Evolutionary conservation across 495 filamentous ascomycete genomes (phyloP), one percentile per base, ranked within the genome.

Genomic region (Ramalina peruviana): DNA sequence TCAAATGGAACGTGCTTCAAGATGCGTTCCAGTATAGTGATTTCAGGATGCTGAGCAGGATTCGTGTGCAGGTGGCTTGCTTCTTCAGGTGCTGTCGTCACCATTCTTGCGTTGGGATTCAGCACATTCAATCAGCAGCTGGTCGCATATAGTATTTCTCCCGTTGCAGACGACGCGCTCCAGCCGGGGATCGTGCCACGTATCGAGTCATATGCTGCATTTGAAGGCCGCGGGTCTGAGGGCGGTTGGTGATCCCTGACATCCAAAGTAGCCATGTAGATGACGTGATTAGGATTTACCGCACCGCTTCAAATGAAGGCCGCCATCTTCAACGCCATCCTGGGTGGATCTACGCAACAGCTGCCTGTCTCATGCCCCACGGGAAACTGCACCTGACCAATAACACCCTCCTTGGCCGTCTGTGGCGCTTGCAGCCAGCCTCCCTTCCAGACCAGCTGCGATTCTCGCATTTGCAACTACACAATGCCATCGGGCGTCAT

Each of bases 71-170:
- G 71, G 45, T 63, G 64, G 27, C 52, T 73, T 21, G 68, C 70
- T 20, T 64, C 63, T 20, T 52, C 66, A 19, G 71, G 65, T 36
- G 66, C 66, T 40, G 45, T 68, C 0, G 54, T 68, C 6, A 48
- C 68, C 6, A 57, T 73, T 15, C 51, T 70, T 0, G 57, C 62
- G 11, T 59, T 71, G 11, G 63, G 62, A 1, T 64, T 66, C 40
- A 65, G 66, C 30, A 68, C 73, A 7, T 66, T 74, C 40, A 67
- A 67, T 10, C 71, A 75, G 46, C 66, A 67, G 46, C 62, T 70
- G 33, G 64, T 74, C 13, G 16, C 49, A 33, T 23, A 37, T 17
- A 7, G 27, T 2, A 2, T 20, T 10, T 45, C 39, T 17, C n/a
- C 30, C 1, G 30, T 46, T 21, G 39, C 3, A 6, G 16, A 46